Conservation (phyloP, 768 basidiomycete genomes). For the Daedalea quercina region DNA sequence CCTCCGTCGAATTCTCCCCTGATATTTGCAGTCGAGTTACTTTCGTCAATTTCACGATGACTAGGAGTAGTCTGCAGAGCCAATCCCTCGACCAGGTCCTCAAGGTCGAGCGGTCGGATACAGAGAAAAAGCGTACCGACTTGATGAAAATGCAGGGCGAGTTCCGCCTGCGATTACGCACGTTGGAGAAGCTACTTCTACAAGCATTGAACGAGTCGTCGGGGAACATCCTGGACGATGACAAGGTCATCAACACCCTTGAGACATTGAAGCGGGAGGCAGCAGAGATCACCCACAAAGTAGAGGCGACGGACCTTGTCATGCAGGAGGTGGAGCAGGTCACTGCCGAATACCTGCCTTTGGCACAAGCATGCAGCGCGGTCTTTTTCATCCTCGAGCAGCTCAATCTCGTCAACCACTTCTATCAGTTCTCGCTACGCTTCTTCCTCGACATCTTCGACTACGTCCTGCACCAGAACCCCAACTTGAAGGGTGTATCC, state of each 20-base stretch:
- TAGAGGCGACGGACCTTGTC: constrained; percentile 91
- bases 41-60: constrained; percentile 98
- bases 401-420: constrained; percentile 89
- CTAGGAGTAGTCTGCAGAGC: constrained; percentile 94
- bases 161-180: constrained; percentile 87
- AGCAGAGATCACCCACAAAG: constrained; percentile 91
- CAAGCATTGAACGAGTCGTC: constrained; percentile 95
- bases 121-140: constrained; percentile 91
- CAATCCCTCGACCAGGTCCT: constrained; percentile 97
- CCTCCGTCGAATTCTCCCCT: constrained; percentile 95
- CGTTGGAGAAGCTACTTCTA: constrained; percentile 86
- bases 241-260: constrained; percentile 94
- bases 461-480: constrained; percentile 87
- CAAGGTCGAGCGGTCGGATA: constrained; percentile 94
- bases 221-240: constrained; percentile 97
- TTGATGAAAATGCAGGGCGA: constrained; percentile 98
- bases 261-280: constrained; percentile 96
- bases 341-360: constrained; percentile 87
- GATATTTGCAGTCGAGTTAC: constrained; percentile 98
- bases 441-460: constrained; percentile 99
- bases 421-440: constrained; percentile 95
- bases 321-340: constrained; percentile 97
- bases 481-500: constrained; percentile 73
- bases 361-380: constrained; percentile 94
- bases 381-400: constrained; percentile 98